Evolutionary conservation across 2,329 filamentous ascomycete genomes (phyloP).

Genomic region (Geoglossum cookeanum): DNA sequence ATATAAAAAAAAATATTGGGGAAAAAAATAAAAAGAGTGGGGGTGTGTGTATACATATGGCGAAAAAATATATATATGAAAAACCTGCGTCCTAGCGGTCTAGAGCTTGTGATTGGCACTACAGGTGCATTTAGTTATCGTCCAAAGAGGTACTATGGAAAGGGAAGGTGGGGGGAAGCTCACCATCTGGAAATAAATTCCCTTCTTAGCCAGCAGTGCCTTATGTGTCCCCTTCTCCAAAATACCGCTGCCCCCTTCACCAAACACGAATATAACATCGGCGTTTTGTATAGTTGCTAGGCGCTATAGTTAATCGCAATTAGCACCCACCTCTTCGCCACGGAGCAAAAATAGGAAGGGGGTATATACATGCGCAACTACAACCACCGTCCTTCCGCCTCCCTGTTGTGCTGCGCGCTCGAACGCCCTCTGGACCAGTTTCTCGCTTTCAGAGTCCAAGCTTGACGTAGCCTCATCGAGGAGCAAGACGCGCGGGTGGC

Average conservation of each 20-base stretch:
- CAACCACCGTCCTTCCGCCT: slow-evolving; percentile 30
- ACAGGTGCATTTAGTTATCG: too few relatives aligned
- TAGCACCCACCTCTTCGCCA: slow-evolving; percentile 79
- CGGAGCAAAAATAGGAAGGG: slow-evolving; percentile 60
- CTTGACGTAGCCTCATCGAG: slow-evolving; percentile 34
- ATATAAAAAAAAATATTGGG: too few relatives aligned
- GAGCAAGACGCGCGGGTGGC: slow-evolving; percentile 23
- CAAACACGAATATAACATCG: slow-evolving; percentile 91
- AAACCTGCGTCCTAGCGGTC: too few relatives aligned
- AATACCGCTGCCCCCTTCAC: slow-evolving; percentile 56
- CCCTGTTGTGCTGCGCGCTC: slow-evolving; percentile 19
- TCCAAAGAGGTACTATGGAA: background rate
- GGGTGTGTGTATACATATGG: too few relatives aligned
- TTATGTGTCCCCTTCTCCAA: slow-evolving; percentile 84
- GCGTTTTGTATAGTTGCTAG: slow-evolving; percentile 86
- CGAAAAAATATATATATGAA: too few relatives aligned
- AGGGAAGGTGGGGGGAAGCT: background rate
- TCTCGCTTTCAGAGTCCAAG: slow-evolving; percentile 27
- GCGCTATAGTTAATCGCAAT: slow-evolving; percentile 47
- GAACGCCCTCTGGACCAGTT: slow-evolving; percentile 27
- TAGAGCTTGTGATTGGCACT: too few relatives aligned
- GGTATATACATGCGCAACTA: slow-evolving; percentile 12
- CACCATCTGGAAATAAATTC: slow-evolving; percentile 1
- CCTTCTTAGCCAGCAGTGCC: slow-evolving; percentile 29
- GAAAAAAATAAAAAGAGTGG: too few relatives aligned